Evolutionary conservation across 129 eudicot species (phyloP).

Genomic region (Dittrichia graveolens): DNA sequence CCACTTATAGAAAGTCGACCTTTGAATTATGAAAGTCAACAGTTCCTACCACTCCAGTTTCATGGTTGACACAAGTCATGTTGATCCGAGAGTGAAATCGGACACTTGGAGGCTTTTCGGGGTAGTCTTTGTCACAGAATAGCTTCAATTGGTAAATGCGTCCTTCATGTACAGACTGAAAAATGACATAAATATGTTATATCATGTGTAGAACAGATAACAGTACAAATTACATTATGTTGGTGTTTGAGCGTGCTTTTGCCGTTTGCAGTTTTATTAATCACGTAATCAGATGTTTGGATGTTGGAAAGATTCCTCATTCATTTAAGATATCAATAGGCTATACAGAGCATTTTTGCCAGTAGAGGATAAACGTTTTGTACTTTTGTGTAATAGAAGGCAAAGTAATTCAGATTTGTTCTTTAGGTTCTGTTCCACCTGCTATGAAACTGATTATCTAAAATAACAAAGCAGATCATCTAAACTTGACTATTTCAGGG

Average conservation of each 20-base stretch:
- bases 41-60: slow-evolving; percentile 18
- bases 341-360: too few relatives aligned
- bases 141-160: slow-evolving; percentile 20
- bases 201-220: too few relatives aligned
- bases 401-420: too few relatives aligned
- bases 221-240: too few relatives aligned
- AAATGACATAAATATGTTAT: background rate
- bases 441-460: background rate
- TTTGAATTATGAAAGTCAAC: slow-evolving; percentile 12
- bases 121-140: slow-evolving; percentile 22
- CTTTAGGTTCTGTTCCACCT: background rate
- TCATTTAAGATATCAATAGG: too few relatives aligned
- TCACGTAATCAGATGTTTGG: too few relatives aligned
- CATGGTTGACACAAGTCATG: slow-evolving; percentile 21
- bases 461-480: background rate
- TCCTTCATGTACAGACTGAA: slow-evolving; percentile 22
- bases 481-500: background rate
- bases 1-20: background rate
- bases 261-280: too few relatives aligned
- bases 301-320: too few relatives aligned
- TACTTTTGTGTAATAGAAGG: too few relatives aligned
- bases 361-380: too few relatives aligned
- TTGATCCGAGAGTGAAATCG: slow-evolving; percentile 18
- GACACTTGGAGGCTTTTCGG: slow-evolving; percentile 16
- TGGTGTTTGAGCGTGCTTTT: too few relatives aligned